Evolutionary conservation across 495 filamentous ascomycete species (phyloP), one percentile per base, ranked within the genome.

Genomic region (Penicillium ochrochloron): DNA sequence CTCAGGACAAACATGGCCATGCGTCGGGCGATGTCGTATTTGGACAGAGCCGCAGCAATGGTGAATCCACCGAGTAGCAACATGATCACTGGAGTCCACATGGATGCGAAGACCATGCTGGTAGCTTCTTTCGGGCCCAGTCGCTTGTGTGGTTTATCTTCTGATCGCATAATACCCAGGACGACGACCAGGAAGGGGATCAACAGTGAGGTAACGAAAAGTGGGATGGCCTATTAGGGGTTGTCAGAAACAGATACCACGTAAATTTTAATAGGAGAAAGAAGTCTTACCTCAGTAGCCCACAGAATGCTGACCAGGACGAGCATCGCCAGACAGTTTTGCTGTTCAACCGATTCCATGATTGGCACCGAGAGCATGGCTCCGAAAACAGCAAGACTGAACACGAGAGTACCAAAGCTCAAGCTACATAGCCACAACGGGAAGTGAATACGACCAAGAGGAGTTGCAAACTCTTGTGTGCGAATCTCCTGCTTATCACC

Each of bases 41-140:
- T 99, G 46, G 93, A 97, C 61, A 99, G 78, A 0, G 96, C 95
- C 0, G 95, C 95, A 11, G 95, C 95, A 66, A 99, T 89, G 14
- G 96, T 94, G 70, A 99, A 99, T 10, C 95, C 95, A 66, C 95
- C 95, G 21, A 99, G 88, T 23, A 99, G 85, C 14, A 99, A 85
- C 96, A 98, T 98, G 66, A 99, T 99, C 35, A 98, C 95, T 0
- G 96, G 93, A 11, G 94, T 97, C 95, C 95, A 99, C 95, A 99
- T 99, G 21, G 95, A 88, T 33, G 92, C 80, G 68, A 98, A 97
- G 39, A 97, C 88, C 70, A 89, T 92, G 57, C 83, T 83, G 0
- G 93, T 89, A 6, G 95, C 93, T 29, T 85, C 83, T 67, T 91
- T 91, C 1, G 92, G 84, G 25, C 83, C 82, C 17, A 98, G 80